These are phyloP conservation scores for Penicillium silybi DNA, from an alignment of 495 filamentous ascomycete genomes.

Conservation along the genomic window DNA sequence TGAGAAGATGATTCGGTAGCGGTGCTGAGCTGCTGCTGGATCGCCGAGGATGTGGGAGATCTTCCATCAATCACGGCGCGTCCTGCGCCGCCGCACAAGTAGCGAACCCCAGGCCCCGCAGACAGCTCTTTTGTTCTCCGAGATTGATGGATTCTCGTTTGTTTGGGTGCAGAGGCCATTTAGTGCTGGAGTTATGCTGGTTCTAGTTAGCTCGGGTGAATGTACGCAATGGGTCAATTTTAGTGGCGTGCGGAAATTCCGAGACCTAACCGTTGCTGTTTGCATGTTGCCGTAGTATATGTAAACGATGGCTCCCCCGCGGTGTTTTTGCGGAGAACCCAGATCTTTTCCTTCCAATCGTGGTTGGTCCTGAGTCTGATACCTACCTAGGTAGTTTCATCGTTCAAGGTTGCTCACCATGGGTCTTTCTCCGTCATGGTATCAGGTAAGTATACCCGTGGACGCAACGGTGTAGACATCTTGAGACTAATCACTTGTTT, in stretches of 20 bases:
- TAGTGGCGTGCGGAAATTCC: slow-evolving; percentile 6
- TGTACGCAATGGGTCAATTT: slow-evolving; percentile 1
- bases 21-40: neutral
- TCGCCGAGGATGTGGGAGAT: slow-evolving; percentile 7
- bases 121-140: neutral
- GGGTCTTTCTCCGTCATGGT: slow-evolving; percentile 52
- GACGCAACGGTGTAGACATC: neutral
- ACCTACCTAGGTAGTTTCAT: neutral
- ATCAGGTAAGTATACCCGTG: slow-evolving; percentile 44
- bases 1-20: neutral
- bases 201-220: neutral
- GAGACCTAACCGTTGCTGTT: neutral
- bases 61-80: slow-evolving; percentile 36
- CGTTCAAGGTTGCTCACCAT: slow-evolving; percentile 26
- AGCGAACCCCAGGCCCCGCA: slow-evolving; percentile 3
- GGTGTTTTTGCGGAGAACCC: slow-evolving; percentile 20
- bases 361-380: slow-evolving; percentile 5
- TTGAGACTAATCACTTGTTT: slow-evolving; percentile 15
- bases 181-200: neutral
- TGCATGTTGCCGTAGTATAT: neutral
- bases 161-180: neutral
- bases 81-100: neutral
- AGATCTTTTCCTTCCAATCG: slow-evolving; percentile 11
- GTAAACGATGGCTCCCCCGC: slow-evolving; percentile 2
- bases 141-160: neutral